These are phyloP conservation scores for Tricholoma saponaceum DNA, from an alignment of 768 basidiomycete genomes.

Conservation along the genomic window DNA sequence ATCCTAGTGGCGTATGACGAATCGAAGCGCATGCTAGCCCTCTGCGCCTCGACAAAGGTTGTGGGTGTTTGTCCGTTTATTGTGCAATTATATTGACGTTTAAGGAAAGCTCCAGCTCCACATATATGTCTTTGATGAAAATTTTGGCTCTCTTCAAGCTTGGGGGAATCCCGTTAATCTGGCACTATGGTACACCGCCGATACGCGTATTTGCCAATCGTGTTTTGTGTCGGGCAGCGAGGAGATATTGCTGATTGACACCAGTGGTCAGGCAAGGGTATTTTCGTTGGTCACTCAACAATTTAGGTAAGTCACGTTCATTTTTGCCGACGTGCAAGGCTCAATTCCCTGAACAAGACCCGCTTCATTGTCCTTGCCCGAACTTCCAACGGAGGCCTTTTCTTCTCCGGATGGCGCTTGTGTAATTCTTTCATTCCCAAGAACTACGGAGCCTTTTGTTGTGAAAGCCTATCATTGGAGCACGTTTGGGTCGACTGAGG, in stretches of 20 bases:
- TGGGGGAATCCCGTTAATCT: conserved; percentile 39
- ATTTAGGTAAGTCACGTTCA: conserved; percentile 38
- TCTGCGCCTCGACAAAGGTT: conserved; percentile 41
- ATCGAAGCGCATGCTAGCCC: conserved; percentile 40
- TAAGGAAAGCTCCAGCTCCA: conserved; percentile 32
- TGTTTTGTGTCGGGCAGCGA: conserved; percentile 48
- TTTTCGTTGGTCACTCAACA: conserved; percentile 51
- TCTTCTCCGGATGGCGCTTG: conserved; percentile 56
- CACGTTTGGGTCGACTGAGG: conserved; percentile 49
- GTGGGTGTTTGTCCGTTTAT: too few relatives aligned
- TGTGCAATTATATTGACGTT: background rate
- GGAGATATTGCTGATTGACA: conserved; percentile 50
- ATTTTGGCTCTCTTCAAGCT: conserved; percentile 34
- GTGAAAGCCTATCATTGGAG: conserved; percentile 50
- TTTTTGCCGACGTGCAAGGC: background rate
- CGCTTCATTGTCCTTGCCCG: conserved; percentile 35
- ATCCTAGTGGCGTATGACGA: conserved; percentile 51
- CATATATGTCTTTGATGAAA: conserved; percentile 45
- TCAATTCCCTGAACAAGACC: conserved; percentile 28
- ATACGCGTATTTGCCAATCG: conserved; percentile 25
- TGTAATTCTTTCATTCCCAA: conserved; percentile 31
- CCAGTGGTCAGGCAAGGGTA: conserved; percentile 37
- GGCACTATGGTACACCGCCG: conserved; percentile 35
- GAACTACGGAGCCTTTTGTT: conserved; percentile 2
- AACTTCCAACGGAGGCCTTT: conserved; percentile 29